Base-by-base conservation (phyloP, 306 rosid genomes). In the Malus fusca region DNA sequence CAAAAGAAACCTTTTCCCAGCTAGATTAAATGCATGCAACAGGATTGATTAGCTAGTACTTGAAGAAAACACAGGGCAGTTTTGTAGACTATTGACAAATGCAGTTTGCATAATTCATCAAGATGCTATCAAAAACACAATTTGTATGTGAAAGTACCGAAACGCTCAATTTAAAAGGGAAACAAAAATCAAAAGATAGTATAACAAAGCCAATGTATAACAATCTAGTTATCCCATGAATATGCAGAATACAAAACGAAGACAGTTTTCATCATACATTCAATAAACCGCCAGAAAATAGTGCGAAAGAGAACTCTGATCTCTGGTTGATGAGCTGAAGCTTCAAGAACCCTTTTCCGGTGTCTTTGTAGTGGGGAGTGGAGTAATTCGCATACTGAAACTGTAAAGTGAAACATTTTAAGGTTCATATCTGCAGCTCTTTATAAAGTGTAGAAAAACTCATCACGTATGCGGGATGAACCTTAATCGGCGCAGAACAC, bases 311-410 rank as follows among this genome's bases (percentile, higher is more conserved):
- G 79, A 92, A 90, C 71, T 92, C 93, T 8, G 87, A 86, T 92
- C 96, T 87, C 86, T 88, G 96, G 77, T 92, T 92, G 80, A 90
- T 92, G 87, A 92, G 81, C 86, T 84, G 93, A 82, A 92, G 91
- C 86, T 83, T 87, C 92, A 92, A 78, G 76, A 74, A 63, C 51
- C 96, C 96, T 84, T 82, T 86, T 37, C 96, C 97, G 1, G 88
- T 78, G 59, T 69, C 73, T 72, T 77, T 87, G 89, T 90, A 92
- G 59, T 61, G 61, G 4, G 67, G 72, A 70, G 82, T 83, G 23
- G 97, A 85, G 93, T 82, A 87, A 85, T 88, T 92, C 74, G 93
- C 97, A 81, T 78, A 90, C 71, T 90, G 88, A 88, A 46, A 92
- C 97, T 90, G 96, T 77, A 84, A 82, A 33, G 9, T 44, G 67